Evolutionary conservation across 352 stramenopile species (phyloP), one percentile per base, ranked within the genome.

Genomic region (Phytophthora idaei): DNA sequence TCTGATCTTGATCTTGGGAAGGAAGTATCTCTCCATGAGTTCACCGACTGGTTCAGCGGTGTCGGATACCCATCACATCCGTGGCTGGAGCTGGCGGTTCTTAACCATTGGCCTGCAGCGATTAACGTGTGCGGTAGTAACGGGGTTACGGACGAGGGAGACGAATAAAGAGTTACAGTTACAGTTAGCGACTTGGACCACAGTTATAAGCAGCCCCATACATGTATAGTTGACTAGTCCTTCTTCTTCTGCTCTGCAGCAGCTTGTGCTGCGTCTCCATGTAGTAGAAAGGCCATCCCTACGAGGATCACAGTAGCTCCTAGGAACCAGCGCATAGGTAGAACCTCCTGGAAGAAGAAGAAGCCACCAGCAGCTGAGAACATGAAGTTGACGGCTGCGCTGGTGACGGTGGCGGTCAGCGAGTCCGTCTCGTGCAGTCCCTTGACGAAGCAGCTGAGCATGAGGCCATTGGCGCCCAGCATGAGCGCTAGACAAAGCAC

Each of bases 341-440:
- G 68, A 32, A 81, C 73, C 54, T 95, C 88, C 31, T 84, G 67
- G 64, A 95, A 95, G 25, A 92, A 70, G 39, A 91, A 54, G 9
- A 64, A 62, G 1, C 87, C 87, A 7, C 75, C 70, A 15, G 77
- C 72, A 14, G 85, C 87, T 21, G 87, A 92, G 32, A 93, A 61
- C 71, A 94, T 83, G 51, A 95, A 95, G 74, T 95, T 95, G 42
- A 87, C 76, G 2, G 85, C 77, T 5, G 86, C 80, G 50, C 85
- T 94, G 4, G 87, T 94, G 71, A 95, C 83, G 1, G 87, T 95
- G 8, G 87, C 85, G 1, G 87, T 95, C 21, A 95, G 80, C 17
- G 87, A 95, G 71, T 95, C 87, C 12, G 87, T 94, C 69, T 94
- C 85, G 41, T 95, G 87, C 1, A 95, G 65, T 0, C 85, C 85